A percentile compares a stretch with the other conserved stretches of the same genome.
Conservation (phyloP, 176 grass and related monocot species). For the Stipa capillata region DNA sequence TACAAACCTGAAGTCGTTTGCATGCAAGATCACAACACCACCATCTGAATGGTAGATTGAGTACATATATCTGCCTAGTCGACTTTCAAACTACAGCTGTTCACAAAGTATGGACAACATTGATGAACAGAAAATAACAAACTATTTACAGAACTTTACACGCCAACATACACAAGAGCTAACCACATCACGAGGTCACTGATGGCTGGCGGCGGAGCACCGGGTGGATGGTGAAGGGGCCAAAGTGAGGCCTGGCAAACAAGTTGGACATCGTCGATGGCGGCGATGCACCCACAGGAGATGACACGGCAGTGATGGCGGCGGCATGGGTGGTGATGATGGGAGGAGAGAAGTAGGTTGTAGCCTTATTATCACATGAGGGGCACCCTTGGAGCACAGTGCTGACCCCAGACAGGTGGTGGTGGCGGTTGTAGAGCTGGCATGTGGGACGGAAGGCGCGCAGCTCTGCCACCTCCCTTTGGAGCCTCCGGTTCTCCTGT, state of each 20-base stretch:
- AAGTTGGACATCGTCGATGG: background rate
- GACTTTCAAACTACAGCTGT: background rate
- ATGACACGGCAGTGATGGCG: background rate
- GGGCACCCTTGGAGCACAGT: background rate
- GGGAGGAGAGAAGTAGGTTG: background rate
- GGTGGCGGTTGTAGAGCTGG: constrained; percentile 9
- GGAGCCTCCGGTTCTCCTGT: constrained; percentile 38
- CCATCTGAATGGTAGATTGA: background rate
- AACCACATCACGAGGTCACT: constrained; percentile 1
- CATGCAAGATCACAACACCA: background rate
- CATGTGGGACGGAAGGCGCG: background rate
- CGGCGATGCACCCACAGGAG: background rate
- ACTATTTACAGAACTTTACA: background rate
- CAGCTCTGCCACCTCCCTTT: constrained; percentile 40
- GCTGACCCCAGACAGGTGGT: background rate
- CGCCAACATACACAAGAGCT: background rate
- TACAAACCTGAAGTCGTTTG: background rate
- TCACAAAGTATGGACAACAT: background rate
- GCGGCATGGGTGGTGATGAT: background rate
- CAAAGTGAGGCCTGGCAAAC: constrained; percentile 1
- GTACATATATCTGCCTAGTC: background rate
- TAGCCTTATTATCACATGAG: background rate
- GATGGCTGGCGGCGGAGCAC: constrained; percentile 15
- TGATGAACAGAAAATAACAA: background rate
- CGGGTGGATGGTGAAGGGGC: constrained; percentile 4